A percentile compares a stretch with the other conserved stretches of the same genome.
These are phyloP conservation scores for Monascus ruber DNA, from an alignment of 2,329 filamentous ascomycete genomes.

Conservation along the genomic window DNA sequence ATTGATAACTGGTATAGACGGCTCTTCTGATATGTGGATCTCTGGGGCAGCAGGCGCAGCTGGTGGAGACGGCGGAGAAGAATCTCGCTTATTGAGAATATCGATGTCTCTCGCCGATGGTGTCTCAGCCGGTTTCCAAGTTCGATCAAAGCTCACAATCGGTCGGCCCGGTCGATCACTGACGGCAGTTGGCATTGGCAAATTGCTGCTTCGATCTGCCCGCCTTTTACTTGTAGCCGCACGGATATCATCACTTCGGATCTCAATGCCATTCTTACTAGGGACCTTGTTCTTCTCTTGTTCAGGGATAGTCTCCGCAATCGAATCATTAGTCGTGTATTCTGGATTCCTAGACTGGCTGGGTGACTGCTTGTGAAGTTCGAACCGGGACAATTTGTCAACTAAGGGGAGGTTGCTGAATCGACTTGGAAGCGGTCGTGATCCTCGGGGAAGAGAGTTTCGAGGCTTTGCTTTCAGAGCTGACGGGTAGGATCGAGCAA, in stretches of 20 bases:
- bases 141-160: conserved; percentile 90
- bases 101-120: conserved; percentile 15
- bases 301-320: conserved; percentile 17
- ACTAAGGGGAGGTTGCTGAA: conserved; percentile 33
- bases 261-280: conserved; percentile 68
- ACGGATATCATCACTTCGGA: conserved; percentile 77
- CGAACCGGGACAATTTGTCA: conserved; percentile 43
- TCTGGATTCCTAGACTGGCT: conserved; percentile 69
- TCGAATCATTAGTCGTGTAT: conserved; percentile 58
- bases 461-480: conserved; percentile 49
- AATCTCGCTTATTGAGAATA: conserved; percentile 6
- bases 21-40: conserved; percentile 38
- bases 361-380: conserved; percentile 77
- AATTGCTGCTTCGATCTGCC: conserved; percentile 72
- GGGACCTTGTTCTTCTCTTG: conserved; percentile 37
- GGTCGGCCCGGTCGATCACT: conserved; percentile 82
- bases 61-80: conserved; percentile 11
- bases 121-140: conserved; percentile 55
- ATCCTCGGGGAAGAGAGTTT: conserved; percentile 46
- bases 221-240: conserved; percentile 81
- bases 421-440: conserved; percentile 32
- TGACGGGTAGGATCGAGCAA: conserved; percentile 25
- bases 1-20: conserved; percentile 38
- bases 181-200: conserved; percentile 81
- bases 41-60: conserved; percentile 39